phyloP scores from a whole-genome alignment of 2,329 filamentous ascomycete genomes.

The Acephala macrosclerotiorum region DNA sequence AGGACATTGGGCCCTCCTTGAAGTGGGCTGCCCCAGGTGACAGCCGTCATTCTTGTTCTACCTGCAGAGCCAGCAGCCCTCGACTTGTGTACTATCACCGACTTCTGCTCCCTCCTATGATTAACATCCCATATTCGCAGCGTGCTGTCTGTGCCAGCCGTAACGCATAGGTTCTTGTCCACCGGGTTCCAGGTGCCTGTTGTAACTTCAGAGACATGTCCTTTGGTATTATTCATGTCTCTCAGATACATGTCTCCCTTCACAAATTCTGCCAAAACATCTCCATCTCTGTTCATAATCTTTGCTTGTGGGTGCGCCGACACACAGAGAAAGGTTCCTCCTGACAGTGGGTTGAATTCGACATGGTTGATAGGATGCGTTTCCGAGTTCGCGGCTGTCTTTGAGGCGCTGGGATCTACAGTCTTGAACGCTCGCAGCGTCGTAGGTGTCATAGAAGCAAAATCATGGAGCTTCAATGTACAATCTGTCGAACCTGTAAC shows the following conservation, averaged over 20 bases:
- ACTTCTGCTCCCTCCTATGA: constrained; percentile 86
- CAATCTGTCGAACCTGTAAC: constrained; percentile 93
- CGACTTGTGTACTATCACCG: constrained; percentile 96
- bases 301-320: constrained; percentile 90
- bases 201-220: constrained; percentile 91
- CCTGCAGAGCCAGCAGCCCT: constrained; percentile 87
- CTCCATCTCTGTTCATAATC: constrained; percentile 88
- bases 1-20: constrained; percentile 83
- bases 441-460: constrained; percentile 93
- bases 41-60: constrained; percentile 90
- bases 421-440: constrained; percentile 94
- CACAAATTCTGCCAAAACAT: constrained; percentile 84
- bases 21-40: constrained; percentile 80
- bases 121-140: constrained; percentile 97
- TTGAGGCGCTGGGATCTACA: constrained; percentile 84
- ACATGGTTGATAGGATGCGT: constrained; percentile 88
- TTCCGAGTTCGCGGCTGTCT: constrained; percentile 74
- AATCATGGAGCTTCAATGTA: constrained; percentile 91
- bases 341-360: constrained; percentile 84
- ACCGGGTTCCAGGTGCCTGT: constrained; percentile 91
- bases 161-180: constrained; percentile 84
- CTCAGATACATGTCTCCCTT: constrained; percentile 99
- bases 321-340: constrained; percentile 83
- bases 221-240: constrained; percentile 98
- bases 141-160: constrained; percentile 93